phyloP scores from a whole-genome alignment of 2,329 filamentous ascomycete species.

The Talaromyces sp. region DNA sequence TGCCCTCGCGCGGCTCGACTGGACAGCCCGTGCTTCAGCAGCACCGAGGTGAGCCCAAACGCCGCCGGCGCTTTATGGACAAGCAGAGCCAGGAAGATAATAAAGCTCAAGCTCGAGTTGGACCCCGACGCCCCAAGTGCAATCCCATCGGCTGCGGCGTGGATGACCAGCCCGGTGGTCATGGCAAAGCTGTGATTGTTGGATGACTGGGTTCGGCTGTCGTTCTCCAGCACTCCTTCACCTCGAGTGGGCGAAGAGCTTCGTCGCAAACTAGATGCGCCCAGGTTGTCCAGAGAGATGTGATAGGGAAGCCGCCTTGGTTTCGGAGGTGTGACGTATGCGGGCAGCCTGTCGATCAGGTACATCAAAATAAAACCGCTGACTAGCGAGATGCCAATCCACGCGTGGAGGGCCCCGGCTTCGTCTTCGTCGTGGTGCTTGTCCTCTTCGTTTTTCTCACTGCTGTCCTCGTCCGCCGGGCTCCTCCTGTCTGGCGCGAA shows the following conservation, averaged over 20 bases:
- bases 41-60: slow-evolving; percentile 84
- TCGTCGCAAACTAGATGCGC: slow-evolving; percentile 50
- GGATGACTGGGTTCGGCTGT: slow-evolving; percentile 13
- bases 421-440: slow-evolving; percentile 31
- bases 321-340: slow-evolving; percentile 63
- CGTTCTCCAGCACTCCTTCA: slow-evolving; percentile 32
- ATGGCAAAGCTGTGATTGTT: slow-evolving; percentile 63
- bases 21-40: slow-evolving; percentile 85
- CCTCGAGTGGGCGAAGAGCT: slow-evolving; percentile 36
- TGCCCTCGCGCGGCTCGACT: slow-evolving; percentile 81
- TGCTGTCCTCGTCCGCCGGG: slow-evolving; percentile 6
- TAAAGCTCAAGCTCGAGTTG: slow-evolving; percentile 72
- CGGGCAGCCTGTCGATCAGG: slow-evolving; percentile 79
- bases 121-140: slow-evolving; percentile 88
- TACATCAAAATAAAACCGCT: slow-evolving; percentile 96
- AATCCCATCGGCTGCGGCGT: slow-evolving; percentile 91
- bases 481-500: not conserved
- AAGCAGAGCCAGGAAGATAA: slow-evolving; percentile 96
- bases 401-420: slow-evolving; percentile 59
- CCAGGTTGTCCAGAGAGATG: slow-evolving; percentile 81
- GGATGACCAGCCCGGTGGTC: slow-evolving; percentile 91
- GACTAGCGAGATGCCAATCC: slow-evolving; percentile 81
- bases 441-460: slow-evolving; percentile 15
- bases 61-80: slow-evolving; percentile 94
- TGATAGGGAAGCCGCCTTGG: slow-evolving; percentile 67